These are phyloP conservation scores for Batkoa obscura DNA, from an alignment of 371 early-diverging fungal genomes.

Conservation along the genomic window DNA sequence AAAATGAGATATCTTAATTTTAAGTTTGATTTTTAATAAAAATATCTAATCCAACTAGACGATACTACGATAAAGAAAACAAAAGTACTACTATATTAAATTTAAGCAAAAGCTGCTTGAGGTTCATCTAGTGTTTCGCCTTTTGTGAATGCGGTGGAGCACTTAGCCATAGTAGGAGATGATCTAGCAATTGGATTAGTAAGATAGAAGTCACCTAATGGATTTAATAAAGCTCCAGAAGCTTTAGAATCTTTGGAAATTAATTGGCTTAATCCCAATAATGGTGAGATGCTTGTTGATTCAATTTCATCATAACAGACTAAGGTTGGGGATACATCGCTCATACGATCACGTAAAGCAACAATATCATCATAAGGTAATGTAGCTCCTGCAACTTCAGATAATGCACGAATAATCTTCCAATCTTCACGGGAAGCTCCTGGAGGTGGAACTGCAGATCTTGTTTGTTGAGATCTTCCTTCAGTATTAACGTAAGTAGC, in stretches of 20 bases:
- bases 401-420: slow-evolving; percentile 92
- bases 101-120: neutral
- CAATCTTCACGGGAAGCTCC: slow-evolving; percentile 91
- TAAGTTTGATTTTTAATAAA: too few relatives aligned
- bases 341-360: slow-evolving; percentile 65
- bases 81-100: too few relatives aligned
- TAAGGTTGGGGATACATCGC: slow-evolving; percentile 68
- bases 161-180: slow-evolving; percentile 95
- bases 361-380: slow-evolving; percentile 78
- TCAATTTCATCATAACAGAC: slow-evolving; percentile 53
- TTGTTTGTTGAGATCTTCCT: slow-evolving; percentile 80
- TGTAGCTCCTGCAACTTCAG: slow-evolving; percentile 67
- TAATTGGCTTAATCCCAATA: slow-evolving; percentile 46
- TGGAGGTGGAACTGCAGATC: slow-evolving; percentile 82
- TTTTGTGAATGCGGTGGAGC: slow-evolving; percentile 40
- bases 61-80: too few relatives aligned
- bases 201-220: slow-evolving; percentile 79
- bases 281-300: slow-evolving; percentile 23
- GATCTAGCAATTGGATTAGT: slow-evolving; percentile 85
- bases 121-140: neutral
- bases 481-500: slow-evolving; percentile 92
- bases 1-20: too few relatives aligned
- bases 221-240: slow-evolving; percentile 21
- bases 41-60: too few relatives aligned
- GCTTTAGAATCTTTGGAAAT: slow-evolving; percentile 19